Evolutionary conservation across 2,329 filamentous ascomycete species (phyloP), one percentile per base, ranked within the genome.

Genomic region (Clathrospora elynae): DNA sequence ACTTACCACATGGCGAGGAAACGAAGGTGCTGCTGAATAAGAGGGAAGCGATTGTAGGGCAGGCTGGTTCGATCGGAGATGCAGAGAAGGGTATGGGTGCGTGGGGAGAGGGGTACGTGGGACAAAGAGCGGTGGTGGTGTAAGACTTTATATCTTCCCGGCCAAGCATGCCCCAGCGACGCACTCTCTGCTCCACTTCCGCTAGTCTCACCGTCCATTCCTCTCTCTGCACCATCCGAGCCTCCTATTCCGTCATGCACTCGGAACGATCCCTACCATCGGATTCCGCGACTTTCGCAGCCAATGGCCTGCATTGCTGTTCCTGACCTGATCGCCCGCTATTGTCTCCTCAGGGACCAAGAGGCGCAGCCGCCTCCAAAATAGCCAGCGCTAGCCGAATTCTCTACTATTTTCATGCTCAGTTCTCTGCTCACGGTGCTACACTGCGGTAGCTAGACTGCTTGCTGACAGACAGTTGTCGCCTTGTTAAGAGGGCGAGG

Each of bases 1-100:
- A 64, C 67, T 61, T 66, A 70, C 67, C 67, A 70, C 67, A 70
- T 70, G 58, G 65, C 66, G 62, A 62, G 46, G 37, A 38, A 57
- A 53, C 50, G 51, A 57, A 59, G 52, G 49, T 52, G 53, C 57
- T 49, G 42, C 37, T 50, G 49, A 46, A 49, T 46, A 53, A 23
- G 56, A 45, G 36, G 51, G 46, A 56, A 67, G 61, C 63, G 64
- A 67, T 59, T 38, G 63, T 64, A 39, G 42, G 44, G 45, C 36
- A 35, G 53, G 46, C 33, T 35, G 33, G 29, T 25, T 31, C 35
- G 54, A 47, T 56, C 55, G 45, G 28, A 28, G 36, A 28, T n/a
- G 42, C 37, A 33, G 39, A 44, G 40, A 49, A 55, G 51, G 49
- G 41, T 46, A 57, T 26, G 46, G 43, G 55, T 40, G 36, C 36